Base-by-base conservation (phyloP, 1,284 basidiomycete species). In the Cutaneotrichosporon cutaneum region DNA sequence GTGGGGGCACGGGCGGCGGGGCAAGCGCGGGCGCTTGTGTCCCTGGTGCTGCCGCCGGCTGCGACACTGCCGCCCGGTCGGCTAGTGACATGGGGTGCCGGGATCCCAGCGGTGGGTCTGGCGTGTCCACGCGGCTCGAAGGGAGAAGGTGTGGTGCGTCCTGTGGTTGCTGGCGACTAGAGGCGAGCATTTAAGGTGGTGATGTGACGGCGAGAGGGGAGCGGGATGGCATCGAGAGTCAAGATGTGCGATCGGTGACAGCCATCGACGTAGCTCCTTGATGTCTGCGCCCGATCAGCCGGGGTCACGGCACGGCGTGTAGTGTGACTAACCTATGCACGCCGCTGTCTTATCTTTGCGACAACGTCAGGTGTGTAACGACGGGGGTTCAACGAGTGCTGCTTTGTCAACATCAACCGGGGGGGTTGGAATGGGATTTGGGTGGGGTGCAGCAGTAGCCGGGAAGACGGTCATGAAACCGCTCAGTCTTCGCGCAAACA, bases 1-100 rank as follows among this genome's bases (percentile, higher is more conserved):
- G 52, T 39, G 52, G 52, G 14, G 52, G 52, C 22, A 54, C 52
- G 14, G 52, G 52, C 24, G 52, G 52, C 10, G 52, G 52, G 6
- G 33, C 33, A 11, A 36, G 13, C 22, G 35, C 35, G 26, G 35
- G 35, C 35, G 21, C 13, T 33, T 18, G 13, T 26, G 21, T 22
- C 16, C 18, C 33, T 14, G 33, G 52, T 36, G 52, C 52, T 9
- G 21, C 52, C 52, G 35, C 30, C 52, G 22, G 21, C 18, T 51
- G 48, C 27, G 26, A 13, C 27, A 30, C 26, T 32, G 48, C 48
- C 48, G 48, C 16, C 48, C 48, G 48, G 35, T 54, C 52, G 35
- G 52, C 52, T 21, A n/a, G 21, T 22, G 52, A 54, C 52, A 54
- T 54, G 52, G 21, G 52, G 21, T 22, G 27, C 52, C 52, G 21